Evolutionary conservation across 2,329 filamentous ascomycete genomes (phyloP).

Genomic region (Aspergillus tamarii): DNA sequence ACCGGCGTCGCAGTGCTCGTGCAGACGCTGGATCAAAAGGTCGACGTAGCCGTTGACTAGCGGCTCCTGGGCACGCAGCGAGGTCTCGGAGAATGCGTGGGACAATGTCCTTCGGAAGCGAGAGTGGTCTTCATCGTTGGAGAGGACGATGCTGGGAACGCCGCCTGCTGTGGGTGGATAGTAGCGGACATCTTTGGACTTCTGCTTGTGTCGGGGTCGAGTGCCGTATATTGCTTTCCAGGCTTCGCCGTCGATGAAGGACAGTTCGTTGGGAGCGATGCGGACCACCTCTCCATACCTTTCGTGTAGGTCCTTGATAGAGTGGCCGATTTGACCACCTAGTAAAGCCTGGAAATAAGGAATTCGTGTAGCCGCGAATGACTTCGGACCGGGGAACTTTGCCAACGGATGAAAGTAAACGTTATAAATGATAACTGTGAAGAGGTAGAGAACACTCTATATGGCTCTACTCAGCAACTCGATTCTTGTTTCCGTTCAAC

Average conservation of each 20-base stretch:
- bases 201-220: constrained; percentile 14
- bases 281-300: constrained; percentile 30
- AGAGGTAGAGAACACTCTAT: too few species aligned
- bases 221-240: constrained; percentile 34
- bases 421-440: not conserved
- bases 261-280: constrained; percentile 36
- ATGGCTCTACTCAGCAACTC: too few species aligned
- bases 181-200: not conserved
- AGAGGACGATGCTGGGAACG: constrained; percentile 14
- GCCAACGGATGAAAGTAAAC: constrained; percentile 14
- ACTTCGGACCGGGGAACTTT: constrained; percentile 18
- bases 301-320: constrained; percentile 9
- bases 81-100: constrained; percentile 46
- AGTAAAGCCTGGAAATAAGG: constrained; percentile 12
- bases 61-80: constrained; percentile 35
- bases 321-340: constrained; percentile 6
- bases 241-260: constrained; percentile 29
- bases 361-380: constrained; percentile 18
- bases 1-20: constrained; percentile 12
- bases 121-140: constrained; percentile 26
- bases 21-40: constrained; percentile 29
- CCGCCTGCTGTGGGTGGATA: constrained; percentile 2
- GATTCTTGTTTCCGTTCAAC: too few species aligned
- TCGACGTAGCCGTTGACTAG: constrained; percentile 36
- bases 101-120: constrained; percentile 33